Base-by-base conservation (phyloP, 768 basidiomycete genomes). In the Grammothele lineata region DNA sequence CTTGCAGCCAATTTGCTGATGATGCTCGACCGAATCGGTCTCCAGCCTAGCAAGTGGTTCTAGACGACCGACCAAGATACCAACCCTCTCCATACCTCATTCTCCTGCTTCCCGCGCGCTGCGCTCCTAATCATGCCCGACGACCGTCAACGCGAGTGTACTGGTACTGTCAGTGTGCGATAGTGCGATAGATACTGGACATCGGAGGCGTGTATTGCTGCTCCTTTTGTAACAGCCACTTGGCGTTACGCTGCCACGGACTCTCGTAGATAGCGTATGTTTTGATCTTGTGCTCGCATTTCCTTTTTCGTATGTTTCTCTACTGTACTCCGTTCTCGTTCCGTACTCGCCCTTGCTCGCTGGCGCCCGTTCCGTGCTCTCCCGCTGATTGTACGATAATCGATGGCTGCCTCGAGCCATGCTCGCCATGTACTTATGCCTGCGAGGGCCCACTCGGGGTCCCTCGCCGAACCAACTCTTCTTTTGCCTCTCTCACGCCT, bases 31-130 rank as follows among this genome's bases (percentile, higher is more conserved):
- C 75, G 69, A 48, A 69, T 83, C 33, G 80, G 81, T 5, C 63
- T 83, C 47, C 65, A 68, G 39, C 77, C 80, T 18, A 69, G 67
- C 51, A 73, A 66, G 42, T 84, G 80, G 81, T 82, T 83, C 62
- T 83, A 35, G 21, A 32, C 19, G 11, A 24, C 39, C 12, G 14
- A 18, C 15, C 9, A 11, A 41, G 19, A 15, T 27, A 25, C 8
- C 17, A 5, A 3, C 11, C 24, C 24, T 11, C 22, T 15, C 11
- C 0, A 34, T 35, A 19, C 42, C 32, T 34, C 18, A 6, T 32
- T 30, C 9, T 24, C 12, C 19, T 18, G n/a, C n/a, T n/a, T n/a
- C n/a, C n/a, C n/a, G n/a, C n/a, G n/a, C n/a, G n/a, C n/a, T 9
- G 37, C 18, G 11, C n/a, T 21, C 11, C 4, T 30, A 30, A 6